Evolutionary conservation across 805 yeast genomes (phyloP).

Genomic region (Cyberlindnera bimundalis): DNA sequence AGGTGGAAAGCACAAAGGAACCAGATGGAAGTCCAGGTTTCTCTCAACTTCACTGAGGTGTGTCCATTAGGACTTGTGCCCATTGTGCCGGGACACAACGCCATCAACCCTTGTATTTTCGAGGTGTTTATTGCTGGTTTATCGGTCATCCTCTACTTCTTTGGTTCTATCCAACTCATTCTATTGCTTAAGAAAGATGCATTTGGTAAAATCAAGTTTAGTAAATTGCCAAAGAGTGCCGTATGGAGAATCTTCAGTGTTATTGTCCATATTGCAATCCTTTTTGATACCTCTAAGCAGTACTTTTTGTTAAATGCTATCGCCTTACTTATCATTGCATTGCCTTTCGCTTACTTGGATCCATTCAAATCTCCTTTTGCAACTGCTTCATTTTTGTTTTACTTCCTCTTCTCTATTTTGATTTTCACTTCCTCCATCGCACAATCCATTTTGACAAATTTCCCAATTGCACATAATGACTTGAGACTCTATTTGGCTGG

Average conservation of each 20-base stretch:
- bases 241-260: conserved; percentile 13
- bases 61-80: conserved; percentile 11
- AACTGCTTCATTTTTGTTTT: conserved; percentile 65
- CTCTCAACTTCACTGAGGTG: conserved; percentile 1
- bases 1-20: no score
- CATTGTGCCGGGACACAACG: conserved; percentile 25
- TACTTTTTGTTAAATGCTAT: conserved; percentile 15
- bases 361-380: conserved; percentile 45
- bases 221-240: conserved; percentile 18
- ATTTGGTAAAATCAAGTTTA: conserved; percentile 12
- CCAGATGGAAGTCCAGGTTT: not conserved
- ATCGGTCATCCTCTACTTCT: conserved; percentile 13
- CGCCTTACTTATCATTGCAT: conserved; percentile 26
- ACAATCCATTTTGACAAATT: conserved; percentile 34
- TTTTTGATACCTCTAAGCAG: not conserved
- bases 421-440: conserved; percentile 42
- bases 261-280: conserved; percentile 10
- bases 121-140: conserved; percentile 12
- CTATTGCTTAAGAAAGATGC: not conserved
- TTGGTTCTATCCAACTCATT: conserved; percentile 20
- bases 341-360: conserved; percentile 45
- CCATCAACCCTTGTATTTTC: conserved; percentile 27
- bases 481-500: conserved; percentile 23
- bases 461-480: conserved; percentile 22
- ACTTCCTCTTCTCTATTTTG: conserved; percentile 61